Conservation (phyloP, 2,329 filamentous ascomycete genomes). For the Pseudogymnoascus sp. region DNA sequence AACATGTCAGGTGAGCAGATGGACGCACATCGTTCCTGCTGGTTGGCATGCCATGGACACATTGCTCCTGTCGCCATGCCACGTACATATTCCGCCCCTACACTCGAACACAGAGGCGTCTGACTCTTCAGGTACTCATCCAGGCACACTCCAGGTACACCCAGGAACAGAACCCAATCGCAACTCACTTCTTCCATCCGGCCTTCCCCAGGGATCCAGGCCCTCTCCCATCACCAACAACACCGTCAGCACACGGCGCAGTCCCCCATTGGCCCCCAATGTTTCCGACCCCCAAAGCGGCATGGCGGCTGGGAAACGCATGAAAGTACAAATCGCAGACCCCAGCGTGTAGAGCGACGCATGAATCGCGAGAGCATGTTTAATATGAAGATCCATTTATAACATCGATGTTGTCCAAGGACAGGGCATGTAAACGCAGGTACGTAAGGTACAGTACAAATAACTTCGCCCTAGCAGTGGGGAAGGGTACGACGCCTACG, state of each 20-base stretch:
- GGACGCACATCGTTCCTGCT: neutral
- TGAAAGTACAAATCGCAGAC: slow-evolving; percentile 1
- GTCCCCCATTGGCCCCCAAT: neutral
- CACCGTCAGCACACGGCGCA: neutral
- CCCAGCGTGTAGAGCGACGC: neutral
- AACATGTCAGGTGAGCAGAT: neutral
- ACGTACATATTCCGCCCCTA: neutral
- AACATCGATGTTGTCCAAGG: neutral
- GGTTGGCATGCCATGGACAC: neutral
- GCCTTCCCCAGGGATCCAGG: neutral
- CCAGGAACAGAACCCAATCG: neutral
- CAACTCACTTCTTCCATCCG: neutral
- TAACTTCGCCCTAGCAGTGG: neutral
- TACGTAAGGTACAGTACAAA: slow-evolving; percentile 1
- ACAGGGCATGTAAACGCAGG: slow-evolving; percentile 1
- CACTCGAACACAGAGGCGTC: neutral
- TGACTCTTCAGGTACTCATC: neutral
- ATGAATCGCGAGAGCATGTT: slow-evolving; percentile 4
- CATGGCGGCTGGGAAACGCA: neutral
- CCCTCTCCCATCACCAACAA: neutral
- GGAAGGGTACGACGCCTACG: neutral
- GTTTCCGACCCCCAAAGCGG: neutral
- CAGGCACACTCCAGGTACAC: neutral
- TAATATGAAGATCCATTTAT: slow-evolving; percentile 5
- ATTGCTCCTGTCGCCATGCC: neutral